Conservation (phyloP, 2,329 filamentous ascomycete species). For the Gliomastix tumulicola region DNA sequence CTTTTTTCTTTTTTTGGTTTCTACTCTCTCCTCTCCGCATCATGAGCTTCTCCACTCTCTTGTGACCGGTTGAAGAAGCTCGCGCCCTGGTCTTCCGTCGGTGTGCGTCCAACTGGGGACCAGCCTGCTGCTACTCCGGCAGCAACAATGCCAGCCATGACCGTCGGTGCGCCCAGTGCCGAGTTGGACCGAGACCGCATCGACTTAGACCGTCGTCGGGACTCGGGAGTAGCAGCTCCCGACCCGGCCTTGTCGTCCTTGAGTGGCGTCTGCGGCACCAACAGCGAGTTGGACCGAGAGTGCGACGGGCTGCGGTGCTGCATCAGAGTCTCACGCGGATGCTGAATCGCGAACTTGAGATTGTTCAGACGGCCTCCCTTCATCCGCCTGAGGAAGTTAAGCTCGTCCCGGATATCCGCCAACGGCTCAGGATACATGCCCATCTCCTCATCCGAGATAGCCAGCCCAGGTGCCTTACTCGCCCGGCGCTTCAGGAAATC, state of each 20-base stretch:
- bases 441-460: conserved; percentile 62
- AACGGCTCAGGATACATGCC: conserved; percentile 64
- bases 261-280: conserved; percentile 53
- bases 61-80: too few species aligned
- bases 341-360: conserved; percentile 69
- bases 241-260: conserved; percentile 45
- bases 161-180: conserved; percentile 65
- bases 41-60: too few species aligned
- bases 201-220: conserved; percentile 60
- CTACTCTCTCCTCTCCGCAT: too few species aligned
- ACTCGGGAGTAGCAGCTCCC: conserved; percentile 48
- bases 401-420: conserved; percentile 70
- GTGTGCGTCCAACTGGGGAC: conserved; percentile 57
- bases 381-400: conserved; percentile 72
- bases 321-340: conserved; percentile 62
- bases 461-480: conserved; percentile 44
- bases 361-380: conserved; percentile 78
- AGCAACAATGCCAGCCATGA: conserved; percentile 79
- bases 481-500: conserved; percentile 42
- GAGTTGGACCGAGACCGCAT: conserved; percentile 62
- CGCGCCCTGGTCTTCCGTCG: too few species aligned
- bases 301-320: conserved; percentile 55
- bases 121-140: conserved; percentile 70
- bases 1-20: too few species aligned
- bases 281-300: conserved; percentile 58